phyloP scores from a whole-genome alignment of 805 yeast genomes.

The Schizosaccharomyces pombe region DNA sequence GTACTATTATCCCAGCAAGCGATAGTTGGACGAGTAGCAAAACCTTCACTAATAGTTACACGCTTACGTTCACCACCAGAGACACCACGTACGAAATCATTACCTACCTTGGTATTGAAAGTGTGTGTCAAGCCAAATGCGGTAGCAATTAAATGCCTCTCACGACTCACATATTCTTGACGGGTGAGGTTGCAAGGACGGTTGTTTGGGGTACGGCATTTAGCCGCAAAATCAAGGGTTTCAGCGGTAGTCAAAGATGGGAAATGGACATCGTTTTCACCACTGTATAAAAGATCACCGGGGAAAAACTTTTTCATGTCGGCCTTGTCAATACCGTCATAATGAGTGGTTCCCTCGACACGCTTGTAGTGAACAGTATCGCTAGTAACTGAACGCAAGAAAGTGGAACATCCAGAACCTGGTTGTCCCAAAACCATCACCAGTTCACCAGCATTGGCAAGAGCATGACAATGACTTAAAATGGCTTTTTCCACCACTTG shows the following conservation, averaged over 20 bases:
- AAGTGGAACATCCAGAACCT: slow-evolving; percentile 48
- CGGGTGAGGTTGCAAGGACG: slow-evolving; percentile 27
- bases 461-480: slow-evolving; percentile 22
- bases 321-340: slow-evolving; percentile 35
- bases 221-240: slow-evolving; percentile 47
- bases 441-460: slow-evolving; percentile 37
- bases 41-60: slow-evolving; percentile 61
- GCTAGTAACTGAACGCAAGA: slow-evolving; percentile 57
- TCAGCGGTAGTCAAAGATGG: slow-evolving; percentile 56
- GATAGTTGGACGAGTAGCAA: slow-evolving; percentile 37
- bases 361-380: slow-evolving; percentile 23
- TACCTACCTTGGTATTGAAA: slow-evolving; percentile 21
- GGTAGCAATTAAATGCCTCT: slow-evolving; percentile 45
- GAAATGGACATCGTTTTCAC: slow-evolving; percentile 42
- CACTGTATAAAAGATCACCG: slow-evolving; percentile 23
- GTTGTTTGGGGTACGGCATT: slow-evolving; percentile 38
- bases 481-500: not conserved
- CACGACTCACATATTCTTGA: slow-evolving; percentile 39
- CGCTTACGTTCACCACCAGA: slow-evolving; percentile 56
- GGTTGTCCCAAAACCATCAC: slow-evolving; percentile 62
- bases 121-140: slow-evolving; percentile 22
- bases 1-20: slow-evolving; percentile 68
- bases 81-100: slow-evolving; percentile 32
- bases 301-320: slow-evolving; percentile 38
- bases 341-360: slow-evolving; percentile 32